Evolutionary conservation across 2,329 filamentous ascomycete species (phyloP).

Genomic region (Penicillium sclerotiorum): DNA sequence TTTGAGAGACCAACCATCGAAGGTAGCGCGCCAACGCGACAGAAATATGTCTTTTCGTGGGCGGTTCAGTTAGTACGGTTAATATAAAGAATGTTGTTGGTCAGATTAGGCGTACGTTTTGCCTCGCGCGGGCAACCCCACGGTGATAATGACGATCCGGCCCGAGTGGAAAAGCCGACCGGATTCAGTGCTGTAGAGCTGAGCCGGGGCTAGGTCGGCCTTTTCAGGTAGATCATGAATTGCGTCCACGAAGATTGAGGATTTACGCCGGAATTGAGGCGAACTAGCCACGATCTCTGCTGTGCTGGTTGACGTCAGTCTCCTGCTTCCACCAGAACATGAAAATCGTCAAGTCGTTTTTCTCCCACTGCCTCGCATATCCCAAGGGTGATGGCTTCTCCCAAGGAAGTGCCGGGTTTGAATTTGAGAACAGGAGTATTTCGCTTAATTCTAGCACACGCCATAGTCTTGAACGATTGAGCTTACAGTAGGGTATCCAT

Average conservation of each 20-base stretch:
- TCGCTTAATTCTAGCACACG: not conserved
- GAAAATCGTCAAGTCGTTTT: not conserved
- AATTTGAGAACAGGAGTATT: not conserved
- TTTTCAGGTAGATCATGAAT: constrained; percentile 92
- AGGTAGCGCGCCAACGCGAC: constrained; percentile 94
- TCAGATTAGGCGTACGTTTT: constrained; percentile 71
- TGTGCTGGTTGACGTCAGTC: constrained; percentile 60
- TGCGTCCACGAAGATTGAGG: constrained; percentile 94
- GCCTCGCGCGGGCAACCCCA: constrained; percentile 89
- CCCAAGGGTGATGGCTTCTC: not conserved
- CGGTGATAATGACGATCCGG: constrained; percentile 94
- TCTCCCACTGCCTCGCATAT: not conserved
- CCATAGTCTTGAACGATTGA: not conserved
- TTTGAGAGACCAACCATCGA: constrained; percentile 69
- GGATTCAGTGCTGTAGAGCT: constrained; percentile 97
- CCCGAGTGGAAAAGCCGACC: constrained; percentile 96
- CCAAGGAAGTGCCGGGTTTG: not conserved
- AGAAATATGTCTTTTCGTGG: constrained; percentile 73
- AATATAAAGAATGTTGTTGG: not conserved
- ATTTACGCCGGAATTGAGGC: constrained; percentile 85
- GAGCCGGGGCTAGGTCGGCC: constrained; percentile 83
- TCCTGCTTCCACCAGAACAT: not conserved
- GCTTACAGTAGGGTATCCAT: constrained; percentile 56
- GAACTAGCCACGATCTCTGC: constrained; percentile 91
- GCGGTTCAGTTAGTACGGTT: not conserved